Conservation (phyloP, 1,139 yeast species). For the Taphrina communis region DNA sequence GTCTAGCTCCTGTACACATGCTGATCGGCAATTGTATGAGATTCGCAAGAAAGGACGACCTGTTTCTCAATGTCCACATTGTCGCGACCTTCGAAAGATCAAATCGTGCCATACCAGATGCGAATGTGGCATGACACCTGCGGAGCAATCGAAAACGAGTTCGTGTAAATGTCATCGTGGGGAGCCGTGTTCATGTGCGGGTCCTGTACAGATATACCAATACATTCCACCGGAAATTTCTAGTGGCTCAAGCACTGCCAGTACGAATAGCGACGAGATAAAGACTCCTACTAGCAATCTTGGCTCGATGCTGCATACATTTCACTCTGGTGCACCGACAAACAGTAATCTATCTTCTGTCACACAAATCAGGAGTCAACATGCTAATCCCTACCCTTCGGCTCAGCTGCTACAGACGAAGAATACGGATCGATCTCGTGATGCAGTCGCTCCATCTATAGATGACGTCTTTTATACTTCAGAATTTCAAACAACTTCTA, state of each 20-base stretch:
- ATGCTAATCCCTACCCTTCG: conserved; percentile 18
- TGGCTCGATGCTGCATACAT: conserved; percentile 27
- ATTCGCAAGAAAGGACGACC: conserved; percentile 93
- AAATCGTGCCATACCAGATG: conserved; percentile 64
- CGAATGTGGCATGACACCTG: conserved; percentile 61
- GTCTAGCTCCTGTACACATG: conserved; percentile 83
- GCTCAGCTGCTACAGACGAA: conserved; percentile 1
- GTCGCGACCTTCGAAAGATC: conserved; percentile 41
- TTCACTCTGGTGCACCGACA: conserved; percentile 1
- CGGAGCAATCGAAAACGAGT: conserved; percentile 20
- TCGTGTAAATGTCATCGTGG: conserved; percentile 32
- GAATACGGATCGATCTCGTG: not conserved
- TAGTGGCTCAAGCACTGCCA: conserved; percentile 17
- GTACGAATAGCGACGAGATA: conserved; percentile 6
- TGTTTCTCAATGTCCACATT: conserved; percentile 48
- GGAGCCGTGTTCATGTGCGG: conserved; percentile 36
- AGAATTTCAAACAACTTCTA: not conserved
- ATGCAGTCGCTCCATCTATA: too few species aligned
- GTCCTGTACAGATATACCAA: conserved; percentile 34
- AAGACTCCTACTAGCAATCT: conserved; percentile 7
- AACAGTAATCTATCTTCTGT: conserved; percentile 1
- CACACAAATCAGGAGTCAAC: conserved; percentile 15
- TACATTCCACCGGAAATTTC: conserved; percentile 22
- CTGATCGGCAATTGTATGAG: conserved; percentile 75
- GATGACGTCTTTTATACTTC: not conserved